Evolutionary conservation across 2,329 filamentous ascomycete genomes (phyloP).

Genomic region (Chaetomiaceae sp.): DNA sequence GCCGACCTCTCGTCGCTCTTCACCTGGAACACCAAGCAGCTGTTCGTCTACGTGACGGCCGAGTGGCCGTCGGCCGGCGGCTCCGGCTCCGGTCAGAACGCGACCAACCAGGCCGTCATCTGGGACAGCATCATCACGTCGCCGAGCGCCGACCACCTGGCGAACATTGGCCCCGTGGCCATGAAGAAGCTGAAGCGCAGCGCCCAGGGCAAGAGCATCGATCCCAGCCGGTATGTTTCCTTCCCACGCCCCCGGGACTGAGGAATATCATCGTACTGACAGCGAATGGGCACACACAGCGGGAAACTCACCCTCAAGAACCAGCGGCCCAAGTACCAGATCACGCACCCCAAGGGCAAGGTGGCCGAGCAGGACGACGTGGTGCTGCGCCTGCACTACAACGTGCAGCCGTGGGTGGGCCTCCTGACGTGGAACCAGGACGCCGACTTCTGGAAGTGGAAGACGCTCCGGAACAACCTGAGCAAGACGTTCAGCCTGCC

Average conservation of each 20-base stretch:
- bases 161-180: slow-evolving; percentile 54
- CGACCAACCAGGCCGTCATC: slow-evolving; percentile 72
- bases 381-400: slow-evolving; percentile 80
- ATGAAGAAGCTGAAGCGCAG: slow-evolving; percentile 59
- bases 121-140: slow-evolving; percentile 93
- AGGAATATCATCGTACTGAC: not conserved
- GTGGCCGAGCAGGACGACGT: slow-evolving; percentile 71
- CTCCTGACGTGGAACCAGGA: slow-evolving; percentile 73
- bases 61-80: slow-evolving; percentile 50
- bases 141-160: slow-evolving; percentile 57
- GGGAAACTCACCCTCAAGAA: slow-evolving; percentile 74
- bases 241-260: not conserved
- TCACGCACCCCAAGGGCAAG: slow-evolving; percentile 80
- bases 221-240: slow-evolving; percentile 48
- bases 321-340: slow-evolving; percentile 93
- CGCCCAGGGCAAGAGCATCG: slow-evolving; percentile 55
- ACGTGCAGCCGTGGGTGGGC: slow-evolving; percentile 96
- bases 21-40: slow-evolving; percentile 97
- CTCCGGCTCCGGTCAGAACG: slow-evolving; percentile 30
- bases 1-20: slow-evolving; percentile 89
- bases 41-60: slow-evolving; percentile 94
- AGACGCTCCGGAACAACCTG: slow-evolving; percentile 57
- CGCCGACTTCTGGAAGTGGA: slow-evolving; percentile 56
- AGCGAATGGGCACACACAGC: slow-evolving; percentile 33
- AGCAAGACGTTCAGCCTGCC: slow-evolving; percentile 63